Base-by-base conservation (phyloP, 257 asterid species). In the Solanum bukasovii region DNA sequence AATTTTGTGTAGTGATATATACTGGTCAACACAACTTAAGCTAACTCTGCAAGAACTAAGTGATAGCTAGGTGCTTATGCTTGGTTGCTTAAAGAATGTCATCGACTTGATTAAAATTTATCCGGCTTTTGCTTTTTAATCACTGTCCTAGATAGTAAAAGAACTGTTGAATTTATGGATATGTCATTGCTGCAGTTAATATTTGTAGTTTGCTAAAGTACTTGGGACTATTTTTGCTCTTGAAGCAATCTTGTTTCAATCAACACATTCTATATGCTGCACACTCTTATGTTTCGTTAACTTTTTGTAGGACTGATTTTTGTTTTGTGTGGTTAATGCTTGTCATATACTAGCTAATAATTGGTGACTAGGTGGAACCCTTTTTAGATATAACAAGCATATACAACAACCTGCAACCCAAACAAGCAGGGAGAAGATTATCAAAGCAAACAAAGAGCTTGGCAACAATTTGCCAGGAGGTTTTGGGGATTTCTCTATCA, bases 401-500 rank as follows among this genome's bases (percentile, higher is more conserved):
- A 87, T 94, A 94, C 93, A 91, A 89, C 91, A 87, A 88, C 91
- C 93, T 96, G 40, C 96, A 90, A 88, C 93, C 92, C 88, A 94
- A 92, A 84, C 93, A 91, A 88, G 73, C 65, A 2, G 96, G 94
- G 84, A 91, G 93, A 86, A 93, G 91, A 91, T 34, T 83, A 85
- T 87, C 95, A 0, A 97, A 94, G 88, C 96, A 97, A 87, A 91
- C 85, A 77, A 95, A 94, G 93, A 93, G 99, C 90, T 92, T 97
- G 93, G 99, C 98, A 21, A 89, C 96, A 34, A 92, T 96, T 49
- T 96, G 98, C 91, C 90, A 92, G 84, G 98, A 97, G 90, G 92
- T 97, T 87, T 86, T 97, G 87, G 99, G 96, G 40, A 92, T 97
- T 83, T 88, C 91, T 2, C 96, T 97, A 86, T 94, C 98, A 37